These are phyloP conservation scores for Magnusiomyces paraingens DNA, from an alignment of 1,139 yeast genomes.

Conservation along the genomic window DNA sequence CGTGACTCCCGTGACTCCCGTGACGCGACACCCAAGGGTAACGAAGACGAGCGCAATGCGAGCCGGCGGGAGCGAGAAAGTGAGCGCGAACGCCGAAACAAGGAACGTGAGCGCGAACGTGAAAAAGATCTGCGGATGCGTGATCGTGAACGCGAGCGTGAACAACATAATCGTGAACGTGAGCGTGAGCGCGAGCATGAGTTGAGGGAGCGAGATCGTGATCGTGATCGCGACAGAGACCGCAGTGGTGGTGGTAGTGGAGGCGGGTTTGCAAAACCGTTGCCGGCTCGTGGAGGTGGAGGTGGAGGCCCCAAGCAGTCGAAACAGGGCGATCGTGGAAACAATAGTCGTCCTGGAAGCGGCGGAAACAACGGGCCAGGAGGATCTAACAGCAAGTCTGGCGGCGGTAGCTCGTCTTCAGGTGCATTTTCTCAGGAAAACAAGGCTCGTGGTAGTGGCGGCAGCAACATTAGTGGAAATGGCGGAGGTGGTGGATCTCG, in stretches of 20 bases:
- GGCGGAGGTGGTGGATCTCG: too few relatives aligned
- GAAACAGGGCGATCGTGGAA: too few relatives aligned
- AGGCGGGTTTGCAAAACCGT: too few relatives aligned
- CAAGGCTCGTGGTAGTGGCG: too few relatives aligned
- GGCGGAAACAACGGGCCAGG: too few relatives aligned
- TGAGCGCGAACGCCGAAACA: neutral
- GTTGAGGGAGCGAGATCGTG: neutral
- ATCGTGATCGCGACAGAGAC: neutral
- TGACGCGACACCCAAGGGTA: conserved; percentile 3
- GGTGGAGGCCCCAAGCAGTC: too few relatives aligned
- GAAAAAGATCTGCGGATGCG: neutral
- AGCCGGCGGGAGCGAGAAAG: conserved; percentile 4
- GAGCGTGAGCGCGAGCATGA: neutral
- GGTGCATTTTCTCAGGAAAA: too few relatives aligned
- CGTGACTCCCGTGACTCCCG: neutral
- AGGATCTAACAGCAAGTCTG: too few relatives aligned
- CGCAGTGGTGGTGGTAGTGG: neutral
- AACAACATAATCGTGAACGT: conserved; percentile 1
- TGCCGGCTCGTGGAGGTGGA: too few relatives aligned
- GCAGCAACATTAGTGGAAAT: too few relatives aligned
- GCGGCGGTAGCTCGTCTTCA: too few relatives aligned
- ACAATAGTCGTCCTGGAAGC: too few relatives aligned
- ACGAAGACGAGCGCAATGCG: conserved; percentile 1
- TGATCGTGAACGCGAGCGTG: neutral
- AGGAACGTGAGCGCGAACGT: neutral